Evolutionary conservation across 352 stramenopile genomes (phyloP).

Genomic region (Pythium phragmitis): DNA sequence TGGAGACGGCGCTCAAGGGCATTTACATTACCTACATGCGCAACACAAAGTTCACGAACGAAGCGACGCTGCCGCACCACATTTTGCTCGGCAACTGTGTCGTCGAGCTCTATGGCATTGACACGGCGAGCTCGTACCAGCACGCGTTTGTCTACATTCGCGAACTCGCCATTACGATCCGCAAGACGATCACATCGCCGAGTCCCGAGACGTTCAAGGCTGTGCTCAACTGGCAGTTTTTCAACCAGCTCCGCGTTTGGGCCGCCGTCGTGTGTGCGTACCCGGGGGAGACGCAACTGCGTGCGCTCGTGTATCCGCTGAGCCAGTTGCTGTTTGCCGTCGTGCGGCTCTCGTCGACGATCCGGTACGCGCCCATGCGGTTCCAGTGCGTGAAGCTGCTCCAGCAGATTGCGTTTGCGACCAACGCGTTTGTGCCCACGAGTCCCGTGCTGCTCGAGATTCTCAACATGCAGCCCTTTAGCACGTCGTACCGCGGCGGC

Average conservation of each 20-base stretch:
- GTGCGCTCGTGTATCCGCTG: constrained; percentile 94
- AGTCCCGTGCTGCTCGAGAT: constrained; percentile 93
- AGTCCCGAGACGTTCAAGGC: constrained; percentile 85
- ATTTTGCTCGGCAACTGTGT: constrained; percentile 97
- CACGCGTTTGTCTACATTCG: constrained; percentile 99
- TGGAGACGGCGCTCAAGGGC: constrained; percentile 95
- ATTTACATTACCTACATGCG: constrained; percentile 96
- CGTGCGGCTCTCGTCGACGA: constrained; percentile 73
- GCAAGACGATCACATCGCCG: constrained; percentile 95
- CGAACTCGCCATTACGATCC: constrained; percentile 97
- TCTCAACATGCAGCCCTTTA: constrained; percentile 90
- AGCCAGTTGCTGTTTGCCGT: constrained; percentile 87
- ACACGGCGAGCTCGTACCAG: constrained; percentile 97
- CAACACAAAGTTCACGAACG: constrained; percentile 95
- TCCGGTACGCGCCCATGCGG: constrained; percentile 90
- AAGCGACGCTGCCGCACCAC: constrained; percentile 78
- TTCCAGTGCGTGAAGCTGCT: constrained; percentile 97
- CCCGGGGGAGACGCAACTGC: constrained; percentile 81
- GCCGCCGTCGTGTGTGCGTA: constrained; percentile 93
- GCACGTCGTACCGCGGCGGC: constrained; percentile 72
- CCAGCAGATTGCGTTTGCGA: constrained; percentile 94
- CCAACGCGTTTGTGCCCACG: constrained; percentile 95
- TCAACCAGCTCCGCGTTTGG: constrained; percentile 97
- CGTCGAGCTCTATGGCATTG: constrained; percentile 97
- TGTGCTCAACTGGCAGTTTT: constrained; percentile 98